Percentiles rank a stretch among this genome's conserved stretches.
Evolutionary conservation across 2,329 filamentous ascomycete genomes (phyloP).

Genomic region (Biscogniauxia mediterranea): DNA sequence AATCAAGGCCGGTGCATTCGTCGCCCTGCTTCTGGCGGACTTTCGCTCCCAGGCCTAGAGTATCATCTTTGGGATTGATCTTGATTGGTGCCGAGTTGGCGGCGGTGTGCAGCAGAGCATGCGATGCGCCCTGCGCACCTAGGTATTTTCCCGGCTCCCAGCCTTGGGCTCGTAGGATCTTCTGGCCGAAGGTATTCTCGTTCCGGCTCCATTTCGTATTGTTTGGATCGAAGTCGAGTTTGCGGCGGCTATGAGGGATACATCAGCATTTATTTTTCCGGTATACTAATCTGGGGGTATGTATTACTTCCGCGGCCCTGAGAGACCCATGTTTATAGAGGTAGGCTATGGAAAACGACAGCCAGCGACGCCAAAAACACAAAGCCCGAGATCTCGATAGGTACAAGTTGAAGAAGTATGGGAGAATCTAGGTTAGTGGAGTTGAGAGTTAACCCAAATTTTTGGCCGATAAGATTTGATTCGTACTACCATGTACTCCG

Average conservation of each 20-base stretch:
- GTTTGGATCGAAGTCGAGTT: conserved; percentile 88
- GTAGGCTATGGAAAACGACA: conserved; percentile 2
- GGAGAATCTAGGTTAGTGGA: conserved; percentile 1
- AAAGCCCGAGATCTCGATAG: background rate
- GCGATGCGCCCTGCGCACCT: conserved; percentile 72
- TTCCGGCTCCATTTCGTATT: conserved; percentile 91
- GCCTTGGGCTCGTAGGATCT: conserved; percentile 82
- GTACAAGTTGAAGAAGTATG: background rate
- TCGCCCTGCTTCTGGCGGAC: conserved; percentile 62
- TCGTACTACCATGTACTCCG: too few species aligned
- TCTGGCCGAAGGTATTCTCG: conserved; percentile 81
- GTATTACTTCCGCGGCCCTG: conserved; percentile 27
- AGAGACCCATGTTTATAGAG: conserved; percentile 27
- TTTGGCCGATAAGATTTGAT: conserved; percentile 9
- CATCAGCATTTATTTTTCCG: conserved; percentile 5
- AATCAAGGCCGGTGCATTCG: conserved; percentile 80
- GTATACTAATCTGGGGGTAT: background rate
- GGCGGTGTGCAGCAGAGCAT: conserved; percentile 72
- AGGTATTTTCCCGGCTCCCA: conserved; percentile 86
- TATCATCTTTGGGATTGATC: conserved; percentile 85
- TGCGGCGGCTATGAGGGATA: conserved; percentile 45
- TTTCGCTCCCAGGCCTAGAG: conserved; percentile 82
- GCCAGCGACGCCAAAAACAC: background rate
- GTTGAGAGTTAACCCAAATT: conserved; percentile 10
- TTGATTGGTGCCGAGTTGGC: conserved; percentile 85